Evolutionary conservation across 2,329 filamentous ascomycete genomes (phyloP).

Genomic region (Nothopassalora personata): DNA sequence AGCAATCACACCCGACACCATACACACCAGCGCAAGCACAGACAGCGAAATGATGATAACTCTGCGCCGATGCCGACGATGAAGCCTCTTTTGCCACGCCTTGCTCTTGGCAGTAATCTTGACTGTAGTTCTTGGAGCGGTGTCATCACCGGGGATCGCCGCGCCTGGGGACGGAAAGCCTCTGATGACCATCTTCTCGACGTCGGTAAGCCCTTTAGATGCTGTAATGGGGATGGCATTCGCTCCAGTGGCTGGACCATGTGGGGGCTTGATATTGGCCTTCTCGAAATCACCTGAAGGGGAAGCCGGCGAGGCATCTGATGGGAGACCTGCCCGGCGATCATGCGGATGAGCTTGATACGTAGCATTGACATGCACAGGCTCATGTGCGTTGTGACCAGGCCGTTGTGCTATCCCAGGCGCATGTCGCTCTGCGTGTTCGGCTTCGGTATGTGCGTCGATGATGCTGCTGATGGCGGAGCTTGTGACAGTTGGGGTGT

Average conservation of each 20-base stretch:
- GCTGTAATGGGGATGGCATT: not conserved
- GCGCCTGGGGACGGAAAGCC: not conserved
- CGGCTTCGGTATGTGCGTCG: not conserved
- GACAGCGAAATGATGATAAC: not conserved
- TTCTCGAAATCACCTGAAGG: not conserved
- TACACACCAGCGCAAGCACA: not conserved
- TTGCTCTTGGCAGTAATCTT: not conserved
- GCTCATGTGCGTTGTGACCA: not conserved
- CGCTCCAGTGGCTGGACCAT: not conserved
- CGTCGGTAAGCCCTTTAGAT: not conserved
- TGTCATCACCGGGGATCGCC: not conserved
- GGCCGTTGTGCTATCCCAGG: not conserved
- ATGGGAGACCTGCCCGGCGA: not conserved
- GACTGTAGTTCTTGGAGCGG: not conserved
- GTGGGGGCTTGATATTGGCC: not conserved
- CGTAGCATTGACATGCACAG: not conserved
- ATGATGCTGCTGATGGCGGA: not conserved
- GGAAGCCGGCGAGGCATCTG: not conserved
- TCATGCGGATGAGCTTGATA: not conserved
- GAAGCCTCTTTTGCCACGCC: not conserved
- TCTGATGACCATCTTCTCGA: not conserved
- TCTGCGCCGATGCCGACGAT: not conserved
- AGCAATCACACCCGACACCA: not conserved
- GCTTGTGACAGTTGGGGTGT: not conserved
- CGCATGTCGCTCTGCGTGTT: not conserved